Evolutionary conservation across 495 filamentous ascomycete species (phyloP).

Genomic region (Penicillium canescens): DNA sequence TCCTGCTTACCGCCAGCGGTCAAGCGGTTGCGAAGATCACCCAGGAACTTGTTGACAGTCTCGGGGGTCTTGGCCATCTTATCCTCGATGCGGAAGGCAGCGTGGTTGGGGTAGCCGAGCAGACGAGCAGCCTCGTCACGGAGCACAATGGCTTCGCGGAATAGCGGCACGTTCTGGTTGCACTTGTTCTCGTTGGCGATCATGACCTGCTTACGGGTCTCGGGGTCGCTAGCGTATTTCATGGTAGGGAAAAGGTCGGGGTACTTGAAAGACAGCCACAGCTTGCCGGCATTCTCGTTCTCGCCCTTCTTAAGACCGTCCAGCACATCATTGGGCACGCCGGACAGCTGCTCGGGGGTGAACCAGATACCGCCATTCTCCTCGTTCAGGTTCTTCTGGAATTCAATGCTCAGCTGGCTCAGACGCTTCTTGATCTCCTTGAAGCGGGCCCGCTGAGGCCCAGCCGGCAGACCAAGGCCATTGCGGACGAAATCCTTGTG

Average conservation of each 20-base stretch:
- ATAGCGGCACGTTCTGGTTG: conserved; percentile 82
- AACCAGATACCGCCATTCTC: conserved; percentile 70
- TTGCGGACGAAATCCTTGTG: conserved; percentile 66
- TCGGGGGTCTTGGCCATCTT: conserved; percentile 96
- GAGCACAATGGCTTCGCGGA: conserved; percentile 82
- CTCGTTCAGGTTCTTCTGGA: conserved; percentile 71
- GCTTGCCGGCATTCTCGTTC: conserved; percentile 65
- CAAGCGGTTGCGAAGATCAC: conserved; percentile 73
- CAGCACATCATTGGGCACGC: conserved; percentile 63
- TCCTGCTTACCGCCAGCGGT: conserved; percentile 78
- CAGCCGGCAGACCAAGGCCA: conserved; percentile 61
- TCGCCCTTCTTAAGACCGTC: conserved; percentile 69
- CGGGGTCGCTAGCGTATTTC: conserved; percentile 60
- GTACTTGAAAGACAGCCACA: conserved; percentile 69
- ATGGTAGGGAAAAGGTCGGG: conserved; percentile 66
- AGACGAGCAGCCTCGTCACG: conserved; percentile 92
- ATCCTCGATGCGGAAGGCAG: conserved; percentile 86
- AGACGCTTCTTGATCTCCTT: conserved; percentile 74
- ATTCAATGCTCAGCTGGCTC: conserved; percentile 63
- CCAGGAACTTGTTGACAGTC: conserved; percentile 82
- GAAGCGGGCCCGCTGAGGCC: conserved; percentile 62
- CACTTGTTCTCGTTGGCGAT: conserved; percentile 76
- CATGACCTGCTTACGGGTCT: conserved; percentile 57
- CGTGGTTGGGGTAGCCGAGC: conserved; percentile 89
- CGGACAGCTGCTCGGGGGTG: conserved; percentile 59